Evolutionary conservation across 371 early-diverging fungal species (phyloP).

Genomic region (Batkoa obscura): DNA sequence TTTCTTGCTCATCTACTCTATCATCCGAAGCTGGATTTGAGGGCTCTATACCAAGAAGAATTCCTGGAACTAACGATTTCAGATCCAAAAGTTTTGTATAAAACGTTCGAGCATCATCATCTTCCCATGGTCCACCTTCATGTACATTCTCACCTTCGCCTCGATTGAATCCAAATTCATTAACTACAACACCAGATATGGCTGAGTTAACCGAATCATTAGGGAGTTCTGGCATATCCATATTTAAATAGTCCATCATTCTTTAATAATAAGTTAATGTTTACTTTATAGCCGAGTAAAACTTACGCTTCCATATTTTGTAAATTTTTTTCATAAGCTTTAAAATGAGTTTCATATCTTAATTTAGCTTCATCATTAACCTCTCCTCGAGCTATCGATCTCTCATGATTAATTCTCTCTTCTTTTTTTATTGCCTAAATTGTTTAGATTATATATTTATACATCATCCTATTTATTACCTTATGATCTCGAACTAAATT

Average conservation of each 20-base stretch:
- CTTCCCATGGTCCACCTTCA: conserved; percentile 59
- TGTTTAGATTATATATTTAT: too few species aligned
- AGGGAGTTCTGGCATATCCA: conserved; percentile 56
- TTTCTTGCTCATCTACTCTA: conserved; percentile 9
- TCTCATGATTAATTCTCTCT: conserved; percentile 58
- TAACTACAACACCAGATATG: conserved; percentile 22
- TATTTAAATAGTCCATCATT: conserved; percentile 36
- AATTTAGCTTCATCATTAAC: conserved; percentile 65
- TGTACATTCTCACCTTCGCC: not conserved
- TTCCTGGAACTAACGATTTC: conserved; percentile 48
- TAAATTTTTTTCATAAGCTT: conserved; percentile 48
- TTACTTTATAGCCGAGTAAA: not conserved
- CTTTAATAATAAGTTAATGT: conserved; percentile 8
- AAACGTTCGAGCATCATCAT: conserved; percentile 66
- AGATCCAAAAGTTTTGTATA: conserved; percentile 67
- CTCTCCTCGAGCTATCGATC: conserved; percentile 60
- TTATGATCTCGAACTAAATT: conserved; percentile 57
- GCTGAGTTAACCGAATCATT: conserved; percentile 31
- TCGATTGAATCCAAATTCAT: conserved; percentile 12
- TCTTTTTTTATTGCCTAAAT: conserved; percentile 39
- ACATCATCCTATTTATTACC: conserved; percentile 10
- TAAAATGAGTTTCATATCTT: conserved; percentile 44
- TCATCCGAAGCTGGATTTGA: conserved; percentile 5
- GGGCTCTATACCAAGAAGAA: conserved; percentile 29
- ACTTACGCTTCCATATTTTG: conserved; percentile 28